A percentile compares a stretch with the other conserved stretches of the same genome.
Evolutionary conservation across 2,329 filamentous ascomycete species (phyloP).

Genomic region (Diatrype stigma): DNA sequence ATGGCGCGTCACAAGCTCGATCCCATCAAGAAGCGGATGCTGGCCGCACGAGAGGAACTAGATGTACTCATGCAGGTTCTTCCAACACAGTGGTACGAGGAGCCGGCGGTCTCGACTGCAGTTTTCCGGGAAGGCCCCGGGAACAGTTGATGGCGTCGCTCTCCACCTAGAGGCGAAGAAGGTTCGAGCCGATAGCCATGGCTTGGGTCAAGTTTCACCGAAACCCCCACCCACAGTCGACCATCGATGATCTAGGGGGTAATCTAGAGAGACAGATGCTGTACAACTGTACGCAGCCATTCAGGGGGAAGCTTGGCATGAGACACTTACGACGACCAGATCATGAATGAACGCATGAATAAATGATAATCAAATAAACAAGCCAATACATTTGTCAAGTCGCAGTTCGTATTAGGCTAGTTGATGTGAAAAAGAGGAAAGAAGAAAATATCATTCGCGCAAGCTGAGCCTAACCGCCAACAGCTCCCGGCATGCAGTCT

Average conservation of each 20-base stretch:
- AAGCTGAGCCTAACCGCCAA: not conserved
- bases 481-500: not conserved
- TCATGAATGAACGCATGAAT: not conserved
- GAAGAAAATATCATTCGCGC: not conserved
- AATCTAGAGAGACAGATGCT: not conserved
- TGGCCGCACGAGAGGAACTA: conserved; percentile 27
- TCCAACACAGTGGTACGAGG: conserved; percentile 24
- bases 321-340: not conserved
- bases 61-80: conserved; percentile 26
- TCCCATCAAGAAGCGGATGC: conserved; percentile 25
- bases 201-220: not conserved
- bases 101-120: conserved; percentile 26
- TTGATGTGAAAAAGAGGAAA: not conserved
- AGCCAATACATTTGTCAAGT: too few relatives aligned
- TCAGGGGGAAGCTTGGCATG: not conserved
- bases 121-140: conserved; percentile 22
- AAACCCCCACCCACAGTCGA: not conserved
- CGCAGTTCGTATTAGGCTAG: not conserved
- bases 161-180: not conserved
- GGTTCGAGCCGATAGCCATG: not conserved
- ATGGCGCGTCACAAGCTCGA: conserved; percentile 3
- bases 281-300: not conserved
- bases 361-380: too few relatives aligned
- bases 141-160: conserved; percentile 16
- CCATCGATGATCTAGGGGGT: not conserved